phyloP scores from a whole-genome alignment of 2,329 filamentous ascomycete genomes.

The Diaporthe sp. region DNA sequence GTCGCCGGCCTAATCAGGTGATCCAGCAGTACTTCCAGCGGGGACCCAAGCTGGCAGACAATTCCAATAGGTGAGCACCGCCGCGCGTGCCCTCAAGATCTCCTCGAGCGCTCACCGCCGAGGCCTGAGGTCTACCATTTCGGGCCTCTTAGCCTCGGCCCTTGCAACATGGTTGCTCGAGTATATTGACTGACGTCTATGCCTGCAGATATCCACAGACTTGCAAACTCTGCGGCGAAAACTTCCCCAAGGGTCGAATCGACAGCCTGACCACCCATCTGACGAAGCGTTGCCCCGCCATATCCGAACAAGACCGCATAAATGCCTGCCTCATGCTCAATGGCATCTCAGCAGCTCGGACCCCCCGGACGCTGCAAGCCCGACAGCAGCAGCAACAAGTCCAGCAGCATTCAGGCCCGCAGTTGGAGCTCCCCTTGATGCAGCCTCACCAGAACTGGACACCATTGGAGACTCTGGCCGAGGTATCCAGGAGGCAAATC shows the following conservation, averaged over 20 bases:
- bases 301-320: slow-evolving; percentile 81
- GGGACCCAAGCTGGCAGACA: slow-evolving; percentile 87
- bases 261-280: slow-evolving; percentile 87
- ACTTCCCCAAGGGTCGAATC: slow-evolving; percentile 90
- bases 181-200: slow-evolving; percentile 83
- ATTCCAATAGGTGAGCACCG: slow-evolving; percentile 91
- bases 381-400: slow-evolving; percentile 41
- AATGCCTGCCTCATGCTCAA: slow-evolving; percentile 81
- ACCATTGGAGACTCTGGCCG: slow-evolving; percentile 87
- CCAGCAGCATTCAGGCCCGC: slow-evolving; percentile 42
- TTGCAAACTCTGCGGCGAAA: slow-evolving; percentile 89
- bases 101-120: neutral
- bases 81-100: neutral
- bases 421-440: slow-evolving; percentile 56
- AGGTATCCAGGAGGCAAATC: slow-evolving; percentile 83
- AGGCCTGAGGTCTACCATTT: neutral
- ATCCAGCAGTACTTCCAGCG: slow-evolving; percentile 91
- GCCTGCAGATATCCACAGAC: slow-evolving; percentile 91
- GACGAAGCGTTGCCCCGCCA: slow-evolving; percentile 87
- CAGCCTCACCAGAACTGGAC: slow-evolving; percentile 76
- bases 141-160: neutral
- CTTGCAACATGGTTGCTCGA: slow-evolving; percentile 60
- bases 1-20: slow-evolving; percentile 85
- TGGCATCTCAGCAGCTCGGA: slow-evolving; percentile 70
- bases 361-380: slow-evolving; percentile 22